Conservation (phyloP, 768 basidiomycete species). For the Nidula microcarpa region DNA sequence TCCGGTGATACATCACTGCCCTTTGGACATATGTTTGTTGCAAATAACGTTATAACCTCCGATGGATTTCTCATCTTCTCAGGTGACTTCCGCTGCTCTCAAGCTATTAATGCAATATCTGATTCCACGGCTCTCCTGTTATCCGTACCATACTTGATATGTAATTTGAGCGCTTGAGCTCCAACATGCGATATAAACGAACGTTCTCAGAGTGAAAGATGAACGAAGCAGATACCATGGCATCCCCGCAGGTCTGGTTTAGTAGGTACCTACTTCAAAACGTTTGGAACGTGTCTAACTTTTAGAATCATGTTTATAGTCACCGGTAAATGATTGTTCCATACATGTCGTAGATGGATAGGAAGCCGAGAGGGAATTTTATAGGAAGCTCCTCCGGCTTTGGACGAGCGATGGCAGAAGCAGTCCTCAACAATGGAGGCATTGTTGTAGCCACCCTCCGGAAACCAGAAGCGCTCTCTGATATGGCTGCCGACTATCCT, state of each 20-base stretch:
- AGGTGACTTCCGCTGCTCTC: too few relatives aligned
- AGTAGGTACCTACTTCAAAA: not conserved
- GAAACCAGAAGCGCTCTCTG: slow-evolving; percentile 23
- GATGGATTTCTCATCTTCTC: too few relatives aligned
- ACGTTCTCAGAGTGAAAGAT: too few relatives aligned
- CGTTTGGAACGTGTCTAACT: not conserved
- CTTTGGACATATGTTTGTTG: too few relatives aligned
- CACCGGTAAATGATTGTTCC: not conserved
- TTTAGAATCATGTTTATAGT: not conserved
- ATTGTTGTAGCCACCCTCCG: slow-evolving; percentile 35
- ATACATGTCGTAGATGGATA: not conserved
- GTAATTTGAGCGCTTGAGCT: too few relatives aligned
- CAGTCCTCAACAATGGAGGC: slow-evolving; percentile 31
- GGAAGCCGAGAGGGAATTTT: not conserved
- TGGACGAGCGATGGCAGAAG: slow-evolving; percentile 30
- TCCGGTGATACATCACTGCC: too few relatives aligned
- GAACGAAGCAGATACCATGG: not conserved
- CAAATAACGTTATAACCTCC: too few relatives aligned
- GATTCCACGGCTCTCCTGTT: too few relatives aligned
- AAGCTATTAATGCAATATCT: too few relatives aligned
- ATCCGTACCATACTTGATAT: too few relatives aligned
- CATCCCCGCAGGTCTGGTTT: not conserved
- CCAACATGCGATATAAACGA: too few relatives aligned
- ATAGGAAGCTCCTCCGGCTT: slow-evolving; percentile 25
- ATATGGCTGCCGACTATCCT: slow-evolving; percentile 22